phyloP scores from a whole-genome alignment of 768 basidiomycete species.

The Zangia roseola region DNA sequence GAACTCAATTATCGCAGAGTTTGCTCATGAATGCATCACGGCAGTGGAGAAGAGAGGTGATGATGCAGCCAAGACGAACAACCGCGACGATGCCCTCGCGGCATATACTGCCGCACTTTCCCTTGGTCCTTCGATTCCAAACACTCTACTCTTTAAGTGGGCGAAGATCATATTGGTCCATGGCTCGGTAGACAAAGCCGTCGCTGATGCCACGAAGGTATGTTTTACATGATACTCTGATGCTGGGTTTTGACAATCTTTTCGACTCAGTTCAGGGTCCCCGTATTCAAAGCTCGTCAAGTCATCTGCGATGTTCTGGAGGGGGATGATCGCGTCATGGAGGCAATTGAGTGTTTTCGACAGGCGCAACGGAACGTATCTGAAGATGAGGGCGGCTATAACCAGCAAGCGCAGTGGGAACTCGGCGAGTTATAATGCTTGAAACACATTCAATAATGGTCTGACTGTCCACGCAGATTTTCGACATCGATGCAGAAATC shows the following conservation, averaged over 20 bases:
- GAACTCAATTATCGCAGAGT: too few relatives aligned
- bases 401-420: constrained; percentile 1
- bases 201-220: background rate
- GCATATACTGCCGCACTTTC: too few relatives aligned
- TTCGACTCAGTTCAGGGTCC: background rate
- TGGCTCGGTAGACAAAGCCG: background rate
- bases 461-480: too few relatives aligned
- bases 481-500: background rate
- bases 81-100: too few relatives aligned
- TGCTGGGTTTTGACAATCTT: background rate
- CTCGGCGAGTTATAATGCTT: too few relatives aligned
- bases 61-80: too few relatives aligned
- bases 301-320: background rate
- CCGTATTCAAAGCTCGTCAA: background rate
- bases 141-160: background rate
- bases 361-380: background rate
- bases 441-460: too few relatives aligned
- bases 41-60: too few relatives aligned
- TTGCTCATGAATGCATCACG: too few relatives aligned
- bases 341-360: constrained; percentile 6
- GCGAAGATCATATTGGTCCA: background rate
- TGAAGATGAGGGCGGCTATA: background rate
- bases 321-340: background rate
- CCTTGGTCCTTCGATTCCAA: background rate
- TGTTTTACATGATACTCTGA: background rate